phyloP scores from a whole-genome alignment of 192 early-diverging fungal species.

The Coemansia guatemalensis region DNA sequence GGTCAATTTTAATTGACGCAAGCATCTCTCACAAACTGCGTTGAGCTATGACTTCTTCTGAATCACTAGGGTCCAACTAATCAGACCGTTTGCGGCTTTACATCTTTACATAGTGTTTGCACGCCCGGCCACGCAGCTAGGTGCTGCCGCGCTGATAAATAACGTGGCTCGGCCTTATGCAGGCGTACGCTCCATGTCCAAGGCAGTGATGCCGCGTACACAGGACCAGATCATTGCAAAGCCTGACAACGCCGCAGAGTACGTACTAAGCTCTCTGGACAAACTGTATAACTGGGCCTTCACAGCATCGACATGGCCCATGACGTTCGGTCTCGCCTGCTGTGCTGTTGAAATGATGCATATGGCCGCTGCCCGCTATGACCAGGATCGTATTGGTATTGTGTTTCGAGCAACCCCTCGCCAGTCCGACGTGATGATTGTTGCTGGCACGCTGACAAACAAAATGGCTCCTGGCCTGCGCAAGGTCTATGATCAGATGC shows the following conservation, averaged over 20 bases:
- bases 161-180: conserved; percentile 6
- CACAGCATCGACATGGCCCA: conserved; percentile 88
- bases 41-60: background rate
- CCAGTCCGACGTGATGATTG: conserved; percentile 99
- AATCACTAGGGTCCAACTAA: background rate
- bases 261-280: conserved; percentile 87
- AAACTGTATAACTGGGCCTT: conserved; percentile 92
- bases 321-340: conserved; percentile 91
- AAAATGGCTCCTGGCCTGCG: conserved; percentile 94
- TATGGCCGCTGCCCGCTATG: conserved; percentile 93
- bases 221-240: conserved; percentile 51
- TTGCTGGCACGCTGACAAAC: conserved; percentile 97
- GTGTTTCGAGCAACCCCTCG: conserved; percentile 96
- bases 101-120: conserved; percentile 20
- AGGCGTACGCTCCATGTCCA: conserved; percentile 32
- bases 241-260: conserved; percentile 60
- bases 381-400: conserved; percentile 97
- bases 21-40: background rate
- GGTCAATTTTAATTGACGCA: background rate
- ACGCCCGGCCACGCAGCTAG: conserved; percentile 6
- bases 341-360: conserved; percentile 99
- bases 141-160: conserved; percentile 1
- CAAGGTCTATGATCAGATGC: conserved; percentile 82
- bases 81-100: background rate
- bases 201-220: conserved; percentile 47